phyloP scores from a whole-genome alignment of 169 alveolate species.

The Plasmodium gaboni region DNA sequence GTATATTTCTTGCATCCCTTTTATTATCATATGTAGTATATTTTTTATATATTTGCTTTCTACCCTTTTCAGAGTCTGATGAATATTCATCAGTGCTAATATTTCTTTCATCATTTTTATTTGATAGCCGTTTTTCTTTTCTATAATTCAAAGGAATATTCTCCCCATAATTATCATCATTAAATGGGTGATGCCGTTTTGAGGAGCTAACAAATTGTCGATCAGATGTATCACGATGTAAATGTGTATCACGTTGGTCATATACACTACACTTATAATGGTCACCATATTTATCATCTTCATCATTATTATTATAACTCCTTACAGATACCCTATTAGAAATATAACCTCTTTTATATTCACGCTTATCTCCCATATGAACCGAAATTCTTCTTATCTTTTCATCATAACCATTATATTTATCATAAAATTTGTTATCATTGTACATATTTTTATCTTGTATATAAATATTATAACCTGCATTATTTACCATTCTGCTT shows the following conservation, averaged over 20 bases:
- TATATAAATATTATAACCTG: conserved; percentile 14
- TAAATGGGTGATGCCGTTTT: background rate
- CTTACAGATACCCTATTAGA: background rate
- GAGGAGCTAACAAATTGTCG: no score
- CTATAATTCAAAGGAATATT: background rate
- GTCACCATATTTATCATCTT: background rate
- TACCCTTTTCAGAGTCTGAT: background rate
- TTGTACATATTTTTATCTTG: background rate
- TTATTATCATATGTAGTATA: background rate
- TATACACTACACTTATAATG: no score
- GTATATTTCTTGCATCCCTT: background rate
- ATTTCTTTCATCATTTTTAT: background rate
- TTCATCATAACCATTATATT: no score
- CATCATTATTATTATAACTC: conserved; percentile 1
- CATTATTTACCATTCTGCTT: conserved; percentile 3
- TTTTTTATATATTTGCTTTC: conserved; percentile 1
- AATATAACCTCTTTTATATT: background rate
- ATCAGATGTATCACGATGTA: no score
- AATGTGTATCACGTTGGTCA: no score
- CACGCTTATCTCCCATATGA: background rate
- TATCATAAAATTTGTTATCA: background rate
- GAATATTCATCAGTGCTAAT: background rate
- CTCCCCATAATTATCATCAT: background rate
- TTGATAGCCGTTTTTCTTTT: background rate
- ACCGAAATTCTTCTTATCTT: background rate